Percentiles rank a stretch among this genome's conserved stretches.
phyloP scores from a whole-genome alignment of 345 rosid species.

The Eucalyptus regnans region DNA sequence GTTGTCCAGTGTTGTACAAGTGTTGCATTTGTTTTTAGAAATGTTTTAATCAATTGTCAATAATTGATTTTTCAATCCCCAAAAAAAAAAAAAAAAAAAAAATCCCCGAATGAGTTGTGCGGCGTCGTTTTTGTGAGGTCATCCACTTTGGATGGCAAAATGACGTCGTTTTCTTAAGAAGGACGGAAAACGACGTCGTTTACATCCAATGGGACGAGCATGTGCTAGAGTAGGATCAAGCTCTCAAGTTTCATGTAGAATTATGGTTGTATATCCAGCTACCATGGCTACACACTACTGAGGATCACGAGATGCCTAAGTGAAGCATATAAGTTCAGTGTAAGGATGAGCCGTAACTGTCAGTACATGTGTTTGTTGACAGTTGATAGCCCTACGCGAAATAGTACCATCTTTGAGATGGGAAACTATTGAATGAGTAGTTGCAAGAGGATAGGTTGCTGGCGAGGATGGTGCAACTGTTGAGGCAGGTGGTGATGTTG shows the following conservation, averaged over 20 bases:
- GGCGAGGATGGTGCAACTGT: neutral
- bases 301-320: neutral
- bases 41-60: no score
- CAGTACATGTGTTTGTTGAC: neutral
- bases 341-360: neutral
- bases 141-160: no score
- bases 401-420: neutral
- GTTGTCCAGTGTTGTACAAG: neutral
- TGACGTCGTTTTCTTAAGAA: no score
- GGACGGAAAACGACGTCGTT: no score
- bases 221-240: no score
- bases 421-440: neutral
- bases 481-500: neutral
- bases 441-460: neutral
- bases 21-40: neutral
- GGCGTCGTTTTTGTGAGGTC: no score
- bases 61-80: no score
- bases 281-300: neutral
- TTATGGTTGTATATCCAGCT: neutral
- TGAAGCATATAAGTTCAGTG: neutral
- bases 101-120: no score
- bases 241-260: neutral
- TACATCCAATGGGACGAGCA: no score
- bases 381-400: neutral
- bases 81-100: no score